Base-by-base conservation (phyloP, 352 stramenopile genomes). In the Plasmopara muralis region DNA sequence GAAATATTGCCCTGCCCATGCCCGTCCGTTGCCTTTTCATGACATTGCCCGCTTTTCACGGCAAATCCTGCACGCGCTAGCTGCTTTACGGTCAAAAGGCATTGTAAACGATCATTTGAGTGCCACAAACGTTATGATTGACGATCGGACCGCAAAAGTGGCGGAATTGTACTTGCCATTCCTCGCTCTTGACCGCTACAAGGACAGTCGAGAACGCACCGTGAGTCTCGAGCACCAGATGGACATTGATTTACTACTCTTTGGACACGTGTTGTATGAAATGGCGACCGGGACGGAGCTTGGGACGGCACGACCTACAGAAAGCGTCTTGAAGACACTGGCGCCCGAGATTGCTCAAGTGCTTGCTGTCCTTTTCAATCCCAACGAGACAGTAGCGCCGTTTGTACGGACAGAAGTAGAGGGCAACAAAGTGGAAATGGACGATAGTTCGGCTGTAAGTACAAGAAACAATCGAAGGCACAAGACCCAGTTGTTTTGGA, bases 221-320 rank as follows among this genome's bases (percentile, higher is more conserved):
- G 64, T 89, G 43, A 60, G 73, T 28, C 49, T 91, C 2, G 81
- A 91, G 44, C 68, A 70, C 15, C 60, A 74, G 16, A 75, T 87
- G 34, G 78, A 85, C 53, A 63, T 89, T 18, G 81, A 91, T 50
- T 9, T 89, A 28, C 64, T 90, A 16, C 57, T 86, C 0, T 84
- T 89, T 51, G 77, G 80, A 6, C 77, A 86, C 8, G 62, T 87
- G 29, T 44, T 90, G 46, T 90, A 87, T 45, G 80, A 90, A 45
- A 88, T 90, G 80, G 77, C 73, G 0, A 87, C 75, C 3, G 80
- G 80, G 1, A 58, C 69, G 64, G 77, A 87, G 55, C 59, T 90
- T 1, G 18, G 63, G 14, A 62, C 61, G 14, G 47, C 68, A 2
- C 50, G 62, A 35, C 80, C 80, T 1, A 70, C 81, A 12, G 62